These are phyloP conservation scores for Gossypium aridum DNA, from an alignment of 441 rosid genomes.

Conservation along the genomic window DNA sequence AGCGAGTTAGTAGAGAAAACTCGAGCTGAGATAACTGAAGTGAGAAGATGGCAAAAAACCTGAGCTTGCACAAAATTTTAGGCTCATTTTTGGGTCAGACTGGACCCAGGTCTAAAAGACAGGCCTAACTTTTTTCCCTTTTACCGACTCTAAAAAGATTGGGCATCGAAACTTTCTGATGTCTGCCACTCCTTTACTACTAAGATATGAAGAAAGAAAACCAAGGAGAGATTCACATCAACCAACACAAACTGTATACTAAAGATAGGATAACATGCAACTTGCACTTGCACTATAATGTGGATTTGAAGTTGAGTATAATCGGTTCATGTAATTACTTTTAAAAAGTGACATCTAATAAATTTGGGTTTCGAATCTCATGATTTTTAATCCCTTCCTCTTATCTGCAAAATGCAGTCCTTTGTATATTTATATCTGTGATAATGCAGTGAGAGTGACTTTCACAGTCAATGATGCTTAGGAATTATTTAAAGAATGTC, in stretches of 20 bases:
- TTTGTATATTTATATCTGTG: no score
- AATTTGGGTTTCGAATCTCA: no score
- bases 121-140: no score
- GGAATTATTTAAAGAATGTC: background rate
- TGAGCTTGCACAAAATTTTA: no score
- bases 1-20: no score
- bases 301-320: background rate
- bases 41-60: no score
- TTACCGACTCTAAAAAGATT: slow-evolving; percentile 11
- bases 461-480: background rate
- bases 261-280: background rate
- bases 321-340: background rate
- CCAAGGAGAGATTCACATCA: background rate
- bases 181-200: background rate
- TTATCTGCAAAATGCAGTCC: no score
- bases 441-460: background rate
- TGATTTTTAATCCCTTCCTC: no score
- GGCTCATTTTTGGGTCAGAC: no score
- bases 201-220: background rate
- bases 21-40: no score
- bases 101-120: no score
- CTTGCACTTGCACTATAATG: background rate
- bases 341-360: background rate
- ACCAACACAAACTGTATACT: background rate
- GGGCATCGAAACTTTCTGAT: slow-evolving; percentile 21